Evolutionary conservation across 2,329 filamentous ascomycete species (phyloP), one percentile per base, ranked within the genome.

Genomic region (Diaporthe helianthi): DNA sequence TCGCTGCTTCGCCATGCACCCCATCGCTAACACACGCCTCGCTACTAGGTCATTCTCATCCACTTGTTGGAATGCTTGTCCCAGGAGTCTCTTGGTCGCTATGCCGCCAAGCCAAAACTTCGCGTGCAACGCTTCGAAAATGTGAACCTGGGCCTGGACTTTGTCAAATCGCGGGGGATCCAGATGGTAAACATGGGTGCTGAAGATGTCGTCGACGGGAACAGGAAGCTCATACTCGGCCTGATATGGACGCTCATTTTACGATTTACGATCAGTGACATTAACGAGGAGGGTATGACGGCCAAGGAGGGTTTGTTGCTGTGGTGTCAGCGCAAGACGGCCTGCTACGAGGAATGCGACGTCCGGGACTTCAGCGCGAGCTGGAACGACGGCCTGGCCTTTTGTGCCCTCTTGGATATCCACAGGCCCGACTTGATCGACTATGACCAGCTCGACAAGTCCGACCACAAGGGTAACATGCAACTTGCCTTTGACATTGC

Each of bases 161-260:
- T 96, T 76, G 94, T 99, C 83, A 97, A 78, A 31, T 80, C 80
- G 2, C 85, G 94, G 75, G 91, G 93, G 24, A 98, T 99, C 73
- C 95, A 97, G 79, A 93, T 99, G 91, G 98, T 94, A 74, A 99
- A 99, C 75, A 98, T 98, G 76, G 96, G 96, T 65, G 96, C 96
- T 9, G 96, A 98, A 81, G 96, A 99, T 85, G 93, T 99, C 29
- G 96, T 99, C 36, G 95, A 99, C 80, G 96, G 96, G 44, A 99
- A 98, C 80, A 89, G 92, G 75, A 99, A 98, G 85, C 98, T 99
- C 77, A 97, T 98, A 71, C 86, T 99, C 36, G 96, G 96, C 36
- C 85, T 99, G 75, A 98, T 99, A 81, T 99, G 96, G 96, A 99
- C 94, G 7, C 86, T 99, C 72, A 99, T 99, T 90, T 85, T 98